Conservation (phyloP, 1,284 basidiomycete species). For the Singerocomus rubriflavus region DNA sequence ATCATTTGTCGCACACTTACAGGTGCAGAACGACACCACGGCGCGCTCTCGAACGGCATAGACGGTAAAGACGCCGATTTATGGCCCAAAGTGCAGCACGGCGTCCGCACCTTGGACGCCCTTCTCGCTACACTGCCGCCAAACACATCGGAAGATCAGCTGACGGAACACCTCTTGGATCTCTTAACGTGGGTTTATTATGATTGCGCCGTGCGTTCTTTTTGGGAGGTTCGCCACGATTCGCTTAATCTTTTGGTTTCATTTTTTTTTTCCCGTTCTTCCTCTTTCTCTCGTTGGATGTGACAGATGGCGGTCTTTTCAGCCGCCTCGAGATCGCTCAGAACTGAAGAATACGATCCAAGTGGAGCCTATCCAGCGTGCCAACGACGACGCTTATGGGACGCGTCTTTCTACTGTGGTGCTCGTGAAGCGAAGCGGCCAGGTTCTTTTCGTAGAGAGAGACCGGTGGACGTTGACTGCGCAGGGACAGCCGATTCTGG, state of each 20-base stretch:
- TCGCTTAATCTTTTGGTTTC: constrained; percentile 13
- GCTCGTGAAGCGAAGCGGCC: constrained; percentile 58
- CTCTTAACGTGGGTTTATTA: constrained; percentile 57
- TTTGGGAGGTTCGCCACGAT: constrained; percentile 1
- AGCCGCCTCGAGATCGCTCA: constrained; percentile 44
- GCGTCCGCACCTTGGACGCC: constrained; percentile 43
- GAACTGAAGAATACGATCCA: constrained; percentile 62
- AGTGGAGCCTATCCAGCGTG: constrained; percentile 48
- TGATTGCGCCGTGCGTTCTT: background rate
- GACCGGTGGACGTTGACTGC: constrained; percentile 57
- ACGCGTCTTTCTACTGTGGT: constrained; percentile 74
- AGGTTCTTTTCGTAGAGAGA: constrained; percentile 65
- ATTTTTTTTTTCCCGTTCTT: too few species aligned
- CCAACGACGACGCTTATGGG: constrained; percentile 44
- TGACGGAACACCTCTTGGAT: constrained; percentile 57
- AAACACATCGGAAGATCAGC: constrained; percentile 44
- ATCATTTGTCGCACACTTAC: constrained; percentile 53
- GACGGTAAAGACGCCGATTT: constrained; percentile 52
- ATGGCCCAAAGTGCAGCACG: constrained; percentile 73
- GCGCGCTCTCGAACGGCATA: constrained; percentile 71
- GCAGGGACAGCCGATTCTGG: constrained; percentile 37
- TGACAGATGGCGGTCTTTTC: constrained; percentile 46
- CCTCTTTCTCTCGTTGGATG: background rate
- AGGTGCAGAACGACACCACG: constrained; percentile 45
- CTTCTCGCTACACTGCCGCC: constrained; percentile 37